A percentile compares a stretch with the other conserved stretches of the same genome.
Evolutionary conservation across 257 asterid species (phyloP).

Genomic region (Scutellaria barbata): DNA sequence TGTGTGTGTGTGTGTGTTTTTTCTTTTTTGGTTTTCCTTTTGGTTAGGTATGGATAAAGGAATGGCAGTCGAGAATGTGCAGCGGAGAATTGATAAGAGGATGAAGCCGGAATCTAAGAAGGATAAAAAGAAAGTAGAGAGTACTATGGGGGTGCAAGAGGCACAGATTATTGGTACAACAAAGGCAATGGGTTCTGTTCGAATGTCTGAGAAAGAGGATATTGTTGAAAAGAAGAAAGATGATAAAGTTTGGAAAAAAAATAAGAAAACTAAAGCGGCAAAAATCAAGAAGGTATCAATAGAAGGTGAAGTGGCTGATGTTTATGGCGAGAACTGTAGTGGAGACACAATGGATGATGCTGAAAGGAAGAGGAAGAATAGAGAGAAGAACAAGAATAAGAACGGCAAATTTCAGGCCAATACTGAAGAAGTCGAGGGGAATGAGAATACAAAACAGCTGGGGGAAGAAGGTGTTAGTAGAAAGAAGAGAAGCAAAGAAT

Average conservation of each 20-base stretch:
- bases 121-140: background rate
- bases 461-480: constrained; percentile 27
- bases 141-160: constrained; percentile 13
- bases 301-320: constrained; percentile 22
- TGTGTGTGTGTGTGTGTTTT: no score
- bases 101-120: constrained; percentile 20
- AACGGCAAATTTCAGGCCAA: background rate
- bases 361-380: constrained; percentile 38
- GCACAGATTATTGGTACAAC: background rate
- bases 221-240: constrained; percentile 29
- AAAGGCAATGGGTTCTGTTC: constrained; percentile 18
- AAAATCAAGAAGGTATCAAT: constrained; percentile 18
- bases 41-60: constrained; percentile 33
- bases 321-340: constrained; percentile 13
- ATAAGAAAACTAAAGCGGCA: constrained; percentile 12
- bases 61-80: background rate
- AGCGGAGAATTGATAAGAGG: constrained; percentile 30
- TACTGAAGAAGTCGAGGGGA: constrained; percentile 18
- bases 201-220: constrained; percentile 27
- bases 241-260: constrained; percentile 8
- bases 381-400: constrained; percentile 28
- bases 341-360: constrained; percentile 16
- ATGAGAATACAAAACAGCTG: background rate
- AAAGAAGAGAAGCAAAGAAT: constrained; percentile 15
- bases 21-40: background rate